These are phyloP conservation scores for Prunus persica DNA, from an alignment of 306 rosid species.

Conservation along the genomic window DNA sequence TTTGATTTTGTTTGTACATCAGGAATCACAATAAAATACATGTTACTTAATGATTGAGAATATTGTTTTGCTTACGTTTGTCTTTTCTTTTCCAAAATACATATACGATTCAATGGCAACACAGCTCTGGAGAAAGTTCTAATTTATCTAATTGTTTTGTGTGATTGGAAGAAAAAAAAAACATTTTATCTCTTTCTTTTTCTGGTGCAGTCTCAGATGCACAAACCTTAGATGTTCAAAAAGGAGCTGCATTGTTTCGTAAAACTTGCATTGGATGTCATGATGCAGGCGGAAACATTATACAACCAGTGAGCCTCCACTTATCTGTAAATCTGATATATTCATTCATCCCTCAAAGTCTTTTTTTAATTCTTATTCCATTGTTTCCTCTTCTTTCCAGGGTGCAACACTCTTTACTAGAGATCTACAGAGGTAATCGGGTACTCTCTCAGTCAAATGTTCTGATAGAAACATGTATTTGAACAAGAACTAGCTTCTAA, in stretches of 20 bases:
- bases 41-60: no score
- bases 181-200: neutral
- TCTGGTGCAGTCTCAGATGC: conserved; percentile 49
- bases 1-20: neutral
- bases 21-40: neutral
- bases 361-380: conserved; percentile 3
- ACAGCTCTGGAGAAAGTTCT: neutral
- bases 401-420: conserved; percentile 70
- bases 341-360: neutral
- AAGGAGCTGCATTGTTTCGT: conserved; percentile 65
- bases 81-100: neutral
- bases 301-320: conserved; percentile 68
- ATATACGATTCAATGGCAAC: neutral
- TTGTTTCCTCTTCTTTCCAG: conserved; percentile 33
- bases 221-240: conserved; percentile 62
- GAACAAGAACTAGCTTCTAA: neutral
- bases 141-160: neutral
- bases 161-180: neutral
- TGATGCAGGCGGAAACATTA: conserved; percentile 80
- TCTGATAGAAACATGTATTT: neutral
- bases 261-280: conserved; percentile 92
- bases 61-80: neutral
- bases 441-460: neutral
- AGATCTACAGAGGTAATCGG: conserved; percentile 78
- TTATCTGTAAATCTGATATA: neutral